Conservation (phyloP, 73 alveolate genomes). For the Blepharisma japonicum region DNA sequence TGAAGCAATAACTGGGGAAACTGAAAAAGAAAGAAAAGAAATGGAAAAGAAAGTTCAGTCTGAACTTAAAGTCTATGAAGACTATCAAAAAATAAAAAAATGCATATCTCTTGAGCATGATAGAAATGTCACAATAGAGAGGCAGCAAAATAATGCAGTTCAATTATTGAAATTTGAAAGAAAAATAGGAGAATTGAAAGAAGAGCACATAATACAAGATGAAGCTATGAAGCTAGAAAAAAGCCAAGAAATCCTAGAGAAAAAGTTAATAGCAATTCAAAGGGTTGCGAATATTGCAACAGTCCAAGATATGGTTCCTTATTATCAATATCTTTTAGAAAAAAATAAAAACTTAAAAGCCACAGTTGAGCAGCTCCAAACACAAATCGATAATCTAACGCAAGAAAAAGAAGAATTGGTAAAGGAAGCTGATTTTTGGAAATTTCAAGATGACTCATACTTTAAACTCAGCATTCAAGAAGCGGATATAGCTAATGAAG, state of each 20-base stretch:
- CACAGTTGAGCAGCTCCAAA: no score
- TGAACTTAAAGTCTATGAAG: slow-evolving; percentile 3
- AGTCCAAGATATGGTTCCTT: slow-evolving; percentile 15
- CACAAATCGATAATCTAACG: no score
- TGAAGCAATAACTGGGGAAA: not conserved
- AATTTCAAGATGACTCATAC: no score
- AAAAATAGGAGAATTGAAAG: slow-evolving; percentile 2
- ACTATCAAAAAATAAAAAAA: slow-evolving; percentile 10
- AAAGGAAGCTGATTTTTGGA: no score
- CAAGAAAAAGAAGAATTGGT: no score
- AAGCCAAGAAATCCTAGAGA: not conserved
- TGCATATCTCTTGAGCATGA: slow-evolving; percentile 1
- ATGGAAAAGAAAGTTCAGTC: not conserved
- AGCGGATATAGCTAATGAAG: no score
- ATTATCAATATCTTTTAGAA: not conserved
- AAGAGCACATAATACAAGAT: not conserved
- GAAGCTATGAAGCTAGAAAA: not conserved
- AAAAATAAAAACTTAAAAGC: no score
- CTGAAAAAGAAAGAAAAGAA: not conserved
- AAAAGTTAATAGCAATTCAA: slow-evolving; percentile 2
- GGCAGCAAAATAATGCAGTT: not conserved
- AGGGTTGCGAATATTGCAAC: not conserved
- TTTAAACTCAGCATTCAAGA: no score
- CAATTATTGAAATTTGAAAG: not conserved
- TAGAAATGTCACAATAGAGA: not conserved